These are phyloP conservation scores for Chimonanthus salicifolius DNA, from an alignment of 164 flowering plant genomes.

Conservation along the genomic window DNA sequence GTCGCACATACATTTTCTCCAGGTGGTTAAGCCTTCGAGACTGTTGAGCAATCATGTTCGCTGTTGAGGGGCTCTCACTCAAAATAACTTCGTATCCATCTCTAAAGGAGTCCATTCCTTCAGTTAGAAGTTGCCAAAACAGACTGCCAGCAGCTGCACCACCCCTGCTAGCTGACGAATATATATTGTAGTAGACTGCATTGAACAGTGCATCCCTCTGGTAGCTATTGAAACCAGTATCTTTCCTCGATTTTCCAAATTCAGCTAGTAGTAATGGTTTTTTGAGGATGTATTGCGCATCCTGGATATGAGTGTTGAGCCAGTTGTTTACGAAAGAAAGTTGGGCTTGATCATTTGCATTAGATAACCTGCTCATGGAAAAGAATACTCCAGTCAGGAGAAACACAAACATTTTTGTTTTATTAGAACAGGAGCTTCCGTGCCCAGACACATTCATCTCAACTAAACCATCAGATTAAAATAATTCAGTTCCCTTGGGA, in stretches of 20 bases:
- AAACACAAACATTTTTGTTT: not conserved
- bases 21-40: slow-evolving; percentile 44
- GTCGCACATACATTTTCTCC: slow-evolving; percentile 38
- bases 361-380: slow-evolving; percentile 38
- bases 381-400: not conserved
- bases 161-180: slow-evolving; percentile 56
- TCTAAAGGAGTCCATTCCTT: slow-evolving; percentile 59
- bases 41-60: slow-evolving; percentile 40
- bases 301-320: slow-evolving; percentile 55
- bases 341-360: slow-evolving; percentile 42
- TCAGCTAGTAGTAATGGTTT: slow-evolving; percentile 71
- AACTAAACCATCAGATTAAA: not conserved
- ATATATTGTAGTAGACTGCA: slow-evolving; percentile 45
- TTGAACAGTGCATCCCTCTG: slow-evolving; percentile 46
- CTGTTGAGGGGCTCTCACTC: slow-evolving; percentile 53
- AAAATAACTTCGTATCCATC: slow-evolving; percentile 78
- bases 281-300: slow-evolving; percentile 43
- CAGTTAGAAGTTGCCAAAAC: slow-evolving; percentile 72
- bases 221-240: slow-evolving; percentile 29
- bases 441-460: not conserved
- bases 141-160: slow-evolving; percentile 70
- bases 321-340: slow-evolving; percentile 55
- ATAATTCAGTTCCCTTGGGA: not conserved
- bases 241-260: slow-evolving; percentile 63
- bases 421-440: not conserved